These are phyloP conservation scores for Umbelopsis sp. DNA, from an alignment of 192 early-diverging fungal genomes.

Conservation along the genomic window DNA sequence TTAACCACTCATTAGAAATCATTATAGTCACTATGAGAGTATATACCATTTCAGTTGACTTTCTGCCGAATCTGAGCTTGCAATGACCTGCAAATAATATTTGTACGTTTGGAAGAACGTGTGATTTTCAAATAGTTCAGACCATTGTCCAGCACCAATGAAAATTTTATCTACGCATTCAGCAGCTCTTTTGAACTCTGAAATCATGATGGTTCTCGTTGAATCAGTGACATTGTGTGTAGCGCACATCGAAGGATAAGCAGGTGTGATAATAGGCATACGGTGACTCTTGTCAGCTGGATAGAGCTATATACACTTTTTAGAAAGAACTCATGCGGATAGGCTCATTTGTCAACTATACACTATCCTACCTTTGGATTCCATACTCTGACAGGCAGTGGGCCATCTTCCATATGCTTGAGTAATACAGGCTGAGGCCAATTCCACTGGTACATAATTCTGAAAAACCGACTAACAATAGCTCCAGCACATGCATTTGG, in stretches of 20 bases:
- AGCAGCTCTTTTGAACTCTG: constrained; percentile 83
- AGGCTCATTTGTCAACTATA: not conserved
- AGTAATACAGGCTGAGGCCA: constrained; percentile 95
- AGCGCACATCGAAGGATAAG: constrained; percentile 97
- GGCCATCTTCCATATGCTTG: constrained; percentile 85
- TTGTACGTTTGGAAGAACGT: constrained; percentile 88
- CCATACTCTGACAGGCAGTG: constrained; percentile 89
- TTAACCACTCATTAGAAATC: constrained; percentile 11
- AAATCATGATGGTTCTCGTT: constrained; percentile 79
- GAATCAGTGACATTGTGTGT: constrained; percentile 96
- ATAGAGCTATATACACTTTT: constrained; percentile 54
- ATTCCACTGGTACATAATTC: constrained; percentile 84
- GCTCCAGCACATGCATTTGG: constrained; percentile 89
- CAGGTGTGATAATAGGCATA: constrained; percentile 99
- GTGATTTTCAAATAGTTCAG: constrained; percentile 83
- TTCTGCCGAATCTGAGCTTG: constrained; percentile 73
- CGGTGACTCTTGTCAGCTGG: constrained; percentile 77
- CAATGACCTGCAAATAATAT: constrained; percentile 90
- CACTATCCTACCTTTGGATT: constrained; percentile 71
- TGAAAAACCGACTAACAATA: constrained; percentile 90
- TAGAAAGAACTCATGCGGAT: not conserved
- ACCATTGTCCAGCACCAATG: constrained; percentile 75
- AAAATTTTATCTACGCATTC: constrained; percentile 80
- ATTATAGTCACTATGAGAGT: not conserved
- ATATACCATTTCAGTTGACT: constrained; percentile 72